Evolutionary conservation across 345 rosid species (phyloP).

Genomic region (Brassica nigra): DNA sequence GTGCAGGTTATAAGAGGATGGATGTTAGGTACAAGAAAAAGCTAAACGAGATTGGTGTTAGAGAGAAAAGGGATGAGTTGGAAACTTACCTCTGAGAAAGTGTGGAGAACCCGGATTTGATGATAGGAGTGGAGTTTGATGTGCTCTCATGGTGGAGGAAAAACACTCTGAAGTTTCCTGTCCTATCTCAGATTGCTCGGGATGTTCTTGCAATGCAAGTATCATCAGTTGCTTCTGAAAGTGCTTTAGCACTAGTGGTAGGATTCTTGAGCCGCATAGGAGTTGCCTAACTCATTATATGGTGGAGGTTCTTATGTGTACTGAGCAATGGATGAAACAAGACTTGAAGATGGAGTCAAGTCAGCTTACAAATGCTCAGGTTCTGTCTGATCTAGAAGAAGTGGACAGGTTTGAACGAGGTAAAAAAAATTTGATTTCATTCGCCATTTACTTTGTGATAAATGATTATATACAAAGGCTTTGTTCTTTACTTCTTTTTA

Average conservation of each 20-base stretch:
- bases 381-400: too few relatives aligned
- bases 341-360: too few relatives aligned
- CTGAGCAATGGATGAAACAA: too few relatives aligned
- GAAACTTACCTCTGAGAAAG: background rate
- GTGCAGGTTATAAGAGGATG: too few relatives aligned
- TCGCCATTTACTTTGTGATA: background rate
- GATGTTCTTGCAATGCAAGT: background rate
- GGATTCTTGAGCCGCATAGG: background rate
- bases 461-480: background rate
- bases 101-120: background rate
- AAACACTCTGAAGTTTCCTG: background rate
- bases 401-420: too few relatives aligned
- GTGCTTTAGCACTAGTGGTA: background rate
- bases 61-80: background rate
- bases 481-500: background rate
- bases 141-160: background rate
- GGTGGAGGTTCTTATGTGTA: background rate
- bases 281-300: background rate
- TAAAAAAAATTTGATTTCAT: background rate
- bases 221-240: background rate
- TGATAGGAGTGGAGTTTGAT: background rate
- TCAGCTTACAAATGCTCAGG: too few relatives aligned
- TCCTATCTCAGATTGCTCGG: background rate
- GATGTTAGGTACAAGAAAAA: background rate
- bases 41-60: background rate